Base-by-base conservation (phyloP, 371 early-diverging fungal species). In the Mortierella sp. region DNA sequence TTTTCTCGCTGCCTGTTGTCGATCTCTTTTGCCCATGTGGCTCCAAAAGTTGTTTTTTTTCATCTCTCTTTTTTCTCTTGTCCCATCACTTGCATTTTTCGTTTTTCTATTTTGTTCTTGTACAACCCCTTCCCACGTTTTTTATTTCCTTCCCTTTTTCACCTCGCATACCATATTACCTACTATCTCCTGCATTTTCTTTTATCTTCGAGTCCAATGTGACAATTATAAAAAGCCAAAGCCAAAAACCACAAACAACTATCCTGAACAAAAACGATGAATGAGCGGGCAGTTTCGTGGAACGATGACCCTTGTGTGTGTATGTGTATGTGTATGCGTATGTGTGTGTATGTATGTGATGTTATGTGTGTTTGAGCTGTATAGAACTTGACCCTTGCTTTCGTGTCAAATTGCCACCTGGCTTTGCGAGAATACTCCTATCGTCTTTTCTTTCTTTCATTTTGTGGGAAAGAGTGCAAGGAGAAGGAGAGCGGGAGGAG, bases 31-130 rank as follows among this genome's bases (percentile, higher is more conserved):
- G 5, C 38, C 73, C 43, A 5, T 68, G 68, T 68, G 68, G 68
- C 41, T 8, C 38, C 24, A 35, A 68, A 68, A 68, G 35, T 58
- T 73, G 38, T 71, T 63, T 55, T 24, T 55, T 55, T 71, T 51
- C 27, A 18, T 72, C 6, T 51, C 29, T 74, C 32, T 72, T 48
- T 77, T 24, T n/a, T 72, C 38, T 63, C 48, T 35, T 75, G n/a
- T 41, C 63, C 18, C 46, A 60, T 14, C 3, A 46, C 48, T 18
- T 46, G 21, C 63, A 32, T 71, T 54, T 27, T 72, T 29, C 71
- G 35, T 44, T 58, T 16, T 68, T 60, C 8, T 48, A n/a, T 35
- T 55, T 54, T 46, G 18, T 24, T 60, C n/a, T 41, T 72, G 72
- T 38, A 41, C 72, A 51, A 41, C 46, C 70, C 49, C 60, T 46